Base-by-base conservation (phyloP, 2,329 filamentous ascomycete genomes). In the Macrophomina phaseolina region DNA sequence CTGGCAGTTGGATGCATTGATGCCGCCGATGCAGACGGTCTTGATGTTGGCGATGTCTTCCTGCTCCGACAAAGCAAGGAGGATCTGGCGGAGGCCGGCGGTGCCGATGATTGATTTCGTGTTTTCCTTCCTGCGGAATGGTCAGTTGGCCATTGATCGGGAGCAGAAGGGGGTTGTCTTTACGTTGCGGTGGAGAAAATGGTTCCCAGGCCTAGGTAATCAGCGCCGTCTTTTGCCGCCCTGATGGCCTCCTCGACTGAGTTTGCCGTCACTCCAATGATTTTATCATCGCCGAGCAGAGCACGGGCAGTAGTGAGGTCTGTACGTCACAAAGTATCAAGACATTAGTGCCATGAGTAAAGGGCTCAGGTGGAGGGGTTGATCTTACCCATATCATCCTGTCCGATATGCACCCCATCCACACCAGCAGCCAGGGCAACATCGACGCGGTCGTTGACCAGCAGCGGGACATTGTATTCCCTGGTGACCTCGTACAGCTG, bases 361-460 rank as follows among this genome's bases (percentile, higher is more conserved):
- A 6, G 30, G 28, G 46, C 32, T 4, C 42, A 14, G 1, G 9
- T 12, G 5, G 12, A 45, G 23, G 23, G 38, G 38, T 46, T 36
- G 42, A 2, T 38, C 65, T 60, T 78, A 91, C 90, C 84, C 83
- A 97, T 90, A 78, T 98, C 94, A 85, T 97, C 94, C 81, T 98
- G 94, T 6, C 95, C 95, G 60, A 98, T 87, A 77, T 98, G 95
- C 8, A 97, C 93, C 53, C 95, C 95, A 81, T 97, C 94, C 67
- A 92, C 95, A 12, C 89, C 91, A 51, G 94, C 86, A 14, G 93
- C 93, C 18, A 93, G 84, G 8, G 93, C 94, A 32, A 98, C 92
- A 76, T 97, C 94, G 5, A 97, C 87, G 12, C 94, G 89, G 77
- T 98, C 95, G 76, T 98, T 98, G 82, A 98, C 93, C 65, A 98